Evolutionary conservation across 2,329 filamentous ascomycete genomes (phyloP).

Genomic region (Botrytis tulipae): DNA sequence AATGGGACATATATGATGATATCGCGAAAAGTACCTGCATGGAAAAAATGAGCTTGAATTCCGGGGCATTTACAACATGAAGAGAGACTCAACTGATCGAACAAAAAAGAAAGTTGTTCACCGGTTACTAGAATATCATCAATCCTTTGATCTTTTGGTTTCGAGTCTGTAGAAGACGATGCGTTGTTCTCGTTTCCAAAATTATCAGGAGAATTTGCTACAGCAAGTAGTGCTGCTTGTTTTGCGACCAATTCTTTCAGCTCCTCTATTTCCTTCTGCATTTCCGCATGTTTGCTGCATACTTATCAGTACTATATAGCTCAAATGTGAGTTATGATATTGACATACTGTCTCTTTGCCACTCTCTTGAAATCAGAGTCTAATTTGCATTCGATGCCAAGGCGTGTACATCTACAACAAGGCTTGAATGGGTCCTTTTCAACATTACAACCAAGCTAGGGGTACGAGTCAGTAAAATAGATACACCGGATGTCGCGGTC

Average conservation of each 20-base stretch:
- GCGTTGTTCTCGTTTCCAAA: slow-evolving; percentile 51
- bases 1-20: slow-evolving; percentile 64
- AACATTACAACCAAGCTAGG: slow-evolving; percentile 65
- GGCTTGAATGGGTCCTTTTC: slow-evolving; percentile 60
- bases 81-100: slow-evolving; percentile 24
- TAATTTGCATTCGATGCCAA: slow-evolving; percentile 63
- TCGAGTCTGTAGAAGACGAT: slow-evolving; percentile 43
- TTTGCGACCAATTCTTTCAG: slow-evolving; percentile 42
- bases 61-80: slow-evolving; percentile 33
- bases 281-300: slow-evolving; percentile 58
- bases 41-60: slow-evolving; percentile 2
- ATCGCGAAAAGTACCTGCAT: slow-evolving; percentile 58
- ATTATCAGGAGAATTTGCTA: slow-evolving; percentile 45
- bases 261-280: slow-evolving; percentile 58
- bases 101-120: slow-evolving; percentile 21
- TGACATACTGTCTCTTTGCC: slow-evolving; percentile 47
- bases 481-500: slow-evolving; percentile 14
- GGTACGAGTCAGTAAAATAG: background rate
- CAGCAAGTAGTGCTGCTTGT: slow-evolving; percentile 18
- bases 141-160: slow-evolving; percentile 19
- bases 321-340: too few species aligned
- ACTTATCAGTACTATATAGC: background rate
- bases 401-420: slow-evolving; percentile 61
- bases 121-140: slow-evolving; percentile 23
- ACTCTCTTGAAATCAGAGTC: slow-evolving; percentile 68